Base-by-base conservation (phyloP, 2,329 filamentous ascomycete genomes). In the Nannizziopsis barbatae region DNA sequence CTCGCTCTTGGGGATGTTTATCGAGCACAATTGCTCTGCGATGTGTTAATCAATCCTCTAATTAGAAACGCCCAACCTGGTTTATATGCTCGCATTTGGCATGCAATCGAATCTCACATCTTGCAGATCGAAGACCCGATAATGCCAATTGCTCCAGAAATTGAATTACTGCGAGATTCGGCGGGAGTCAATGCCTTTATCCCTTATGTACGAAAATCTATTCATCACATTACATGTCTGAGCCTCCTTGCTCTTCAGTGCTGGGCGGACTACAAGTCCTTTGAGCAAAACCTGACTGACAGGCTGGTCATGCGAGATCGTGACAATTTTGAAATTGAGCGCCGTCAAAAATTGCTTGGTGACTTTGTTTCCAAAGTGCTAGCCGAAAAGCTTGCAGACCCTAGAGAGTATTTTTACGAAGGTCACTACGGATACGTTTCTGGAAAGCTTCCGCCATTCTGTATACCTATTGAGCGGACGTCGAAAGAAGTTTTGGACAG, bases 1-100 rank as follows among this genome's bases (percentile, higher is more conserved):
- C 58, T 66, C 17, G 64, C 64, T 6, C 52, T 66, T n/a, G 63
- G 64, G 10, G 64, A 66, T 33, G 62, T 62, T 14, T 63, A 65
- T 51, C 62, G 63, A 11, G 63, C 62, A 2, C 56, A 60, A 39
- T 51, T 61, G 47, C 57, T 66, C 8, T 63, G 60, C 36, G 62
- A 66, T 39, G 53, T 62, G 6, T 45, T 64, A 10, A 42, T 41
- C 14, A 58, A 60, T 49, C 47, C 48, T 5, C 27, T 39, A 2
- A 45, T 53, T 20, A 55, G 59, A 10, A 58, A 55, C 50, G 47
- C 45, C 7, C 56, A 57, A 33, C 57, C 58, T 14, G 62, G 61
- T 6, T 48, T 65, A 10, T 62, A 64, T 45, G 36, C 53, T 11
- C 53, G 57, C 8, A 54, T 61, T 8, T 64, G 59, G 55, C 55